Evolutionary conservation across 164 flowering plant species (phyloP).

Genomic region (Vitis cinerea): DNA sequence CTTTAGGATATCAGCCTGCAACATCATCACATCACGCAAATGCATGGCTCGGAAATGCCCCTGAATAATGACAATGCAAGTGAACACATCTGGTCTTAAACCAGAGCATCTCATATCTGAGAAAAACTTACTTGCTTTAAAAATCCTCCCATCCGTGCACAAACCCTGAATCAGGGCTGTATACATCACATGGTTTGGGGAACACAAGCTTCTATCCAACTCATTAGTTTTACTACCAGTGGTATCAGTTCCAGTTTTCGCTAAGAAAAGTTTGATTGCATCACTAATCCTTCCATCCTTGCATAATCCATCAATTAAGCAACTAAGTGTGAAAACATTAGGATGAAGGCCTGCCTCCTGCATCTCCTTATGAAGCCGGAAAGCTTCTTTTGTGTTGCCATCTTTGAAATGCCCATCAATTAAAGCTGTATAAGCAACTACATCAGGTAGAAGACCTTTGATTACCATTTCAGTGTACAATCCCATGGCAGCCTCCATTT

Average conservation of each 20-base stretch:
- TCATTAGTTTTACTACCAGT: slow-evolving; percentile 6
- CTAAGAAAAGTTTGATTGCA: slow-evolving; percentile 53
- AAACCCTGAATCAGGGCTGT: slow-evolving; percentile 56
- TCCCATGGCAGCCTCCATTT: slow-evolving; percentile 62
- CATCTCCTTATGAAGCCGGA: slow-evolving; percentile 55
- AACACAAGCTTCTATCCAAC: slow-evolving; percentile 8
- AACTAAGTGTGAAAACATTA: slow-evolving; percentile 52
- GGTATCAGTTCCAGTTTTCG: slow-evolving; percentile 15
- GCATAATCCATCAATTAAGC: slow-evolving; percentile 68
- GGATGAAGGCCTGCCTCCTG: slow-evolving; percentile 42
- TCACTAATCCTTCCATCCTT: slow-evolving; percentile 50
- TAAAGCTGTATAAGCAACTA: slow-evolving; percentile 61
- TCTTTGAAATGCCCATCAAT: slow-evolving; percentile 66
- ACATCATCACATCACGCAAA: slow-evolving; percentile 44
- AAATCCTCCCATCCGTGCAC: slow-evolving; percentile 50
- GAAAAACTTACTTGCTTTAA: slow-evolving; percentile 61
- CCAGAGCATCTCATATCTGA: slow-evolving; percentile 55
- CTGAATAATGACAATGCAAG: slow-evolving; percentile 36
- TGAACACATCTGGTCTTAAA: slow-evolving; percentile 41
- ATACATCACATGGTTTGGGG: slow-evolving; percentile 43
- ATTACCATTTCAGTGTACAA: slow-evolving; percentile 69
- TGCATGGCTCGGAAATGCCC: slow-evolving; percentile 43
- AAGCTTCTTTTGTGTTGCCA: slow-evolving; percentile 54
- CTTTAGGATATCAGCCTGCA: slow-evolving; percentile 76
- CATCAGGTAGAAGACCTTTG: slow-evolving; percentile 69